Percentiles rank a stretch among this genome's conserved stretches.
These are phyloP conservation scores for Polysphondylium violaceum DNA, from an alignment of 78 protist species.

Conservation along the genomic window DNA sequence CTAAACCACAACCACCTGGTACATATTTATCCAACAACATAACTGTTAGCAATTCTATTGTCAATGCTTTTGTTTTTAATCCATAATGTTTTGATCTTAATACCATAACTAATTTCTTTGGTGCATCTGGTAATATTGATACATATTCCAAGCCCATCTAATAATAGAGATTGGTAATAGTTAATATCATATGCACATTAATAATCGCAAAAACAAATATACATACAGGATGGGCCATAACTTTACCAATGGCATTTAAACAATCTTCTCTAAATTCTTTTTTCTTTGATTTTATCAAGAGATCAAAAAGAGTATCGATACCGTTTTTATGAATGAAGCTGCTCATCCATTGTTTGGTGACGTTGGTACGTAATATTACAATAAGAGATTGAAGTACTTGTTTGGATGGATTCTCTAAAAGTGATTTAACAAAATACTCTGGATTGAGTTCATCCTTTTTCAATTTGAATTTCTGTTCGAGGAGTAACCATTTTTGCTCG, in stretches of 20 bases:
- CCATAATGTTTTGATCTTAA: slow-evolving; percentile 43
- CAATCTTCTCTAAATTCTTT: slow-evolving; percentile 62
- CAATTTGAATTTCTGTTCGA: slow-evolving; percentile 43
- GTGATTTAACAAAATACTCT: slow-evolving; percentile 46
- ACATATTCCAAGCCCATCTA: slow-evolving; percentile 34
- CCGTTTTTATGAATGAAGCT: slow-evolving; percentile 42
- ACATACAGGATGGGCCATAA: slow-evolving; percentile 46
- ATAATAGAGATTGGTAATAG: background rate
- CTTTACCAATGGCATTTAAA: slow-evolving; percentile 28
- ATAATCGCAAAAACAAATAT: background rate
- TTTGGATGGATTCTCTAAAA: slow-evolving; percentile 17
- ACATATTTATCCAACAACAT: slow-evolving; percentile 62
- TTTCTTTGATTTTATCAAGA: slow-evolving; percentile 19
- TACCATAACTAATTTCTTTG: slow-evolving; percentile 50
- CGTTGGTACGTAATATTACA: slow-evolving; percentile 41
- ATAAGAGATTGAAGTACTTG: slow-evolving; percentile 21
- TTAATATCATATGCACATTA: background rate
- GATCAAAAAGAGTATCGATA: slow-evolving; percentile 19
- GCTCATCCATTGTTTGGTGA: slow-evolving; percentile 25
- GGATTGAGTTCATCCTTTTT: slow-evolving; percentile 47
- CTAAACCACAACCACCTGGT: slow-evolving; percentile 70
- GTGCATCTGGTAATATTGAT: slow-evolving; percentile 18
- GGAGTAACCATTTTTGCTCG: slow-evolving; percentile 46
- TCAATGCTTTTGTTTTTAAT: slow-evolving; percentile 45
- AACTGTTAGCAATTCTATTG: slow-evolving; percentile 53